phyloP scores from a whole-genome alignment of 257 asterid genomes.

The Nyctanthes arbortristis region DNA sequence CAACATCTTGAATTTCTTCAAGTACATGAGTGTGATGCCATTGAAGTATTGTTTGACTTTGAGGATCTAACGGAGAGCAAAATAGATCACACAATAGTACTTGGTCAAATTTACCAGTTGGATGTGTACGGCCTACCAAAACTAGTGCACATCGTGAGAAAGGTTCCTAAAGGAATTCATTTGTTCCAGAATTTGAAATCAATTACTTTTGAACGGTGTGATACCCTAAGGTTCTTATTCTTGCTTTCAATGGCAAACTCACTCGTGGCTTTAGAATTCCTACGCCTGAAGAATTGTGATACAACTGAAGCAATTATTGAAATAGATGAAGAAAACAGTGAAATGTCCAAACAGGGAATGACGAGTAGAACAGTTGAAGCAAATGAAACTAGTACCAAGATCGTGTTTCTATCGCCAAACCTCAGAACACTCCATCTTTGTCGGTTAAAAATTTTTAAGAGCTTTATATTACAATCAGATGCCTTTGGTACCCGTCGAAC shows the following conservation, averaged over 20 bases:
- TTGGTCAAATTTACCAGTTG: constrained; percentile 10
- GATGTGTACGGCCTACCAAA: background rate
- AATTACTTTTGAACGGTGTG: background rate
- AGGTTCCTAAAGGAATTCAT: constrained; percentile 2
- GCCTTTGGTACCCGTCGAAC: too few relatives aligned
- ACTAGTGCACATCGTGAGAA: constrained; percentile 2
- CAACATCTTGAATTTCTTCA: background rate
- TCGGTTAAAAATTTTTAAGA: too few relatives aligned
- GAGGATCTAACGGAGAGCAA: background rate
- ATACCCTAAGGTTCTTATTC: background rate
- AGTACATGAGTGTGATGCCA: background rate
- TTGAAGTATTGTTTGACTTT: constrained; percentile 15
- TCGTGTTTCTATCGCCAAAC: too few relatives aligned
- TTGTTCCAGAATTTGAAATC: background rate
- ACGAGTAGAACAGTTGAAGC: too few relatives aligned
- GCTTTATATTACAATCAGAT: too few relatives aligned
- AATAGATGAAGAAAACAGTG: background rate
- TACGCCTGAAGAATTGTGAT: background rate
- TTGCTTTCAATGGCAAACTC: background rate
- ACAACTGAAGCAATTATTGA: constrained; percentile 9
- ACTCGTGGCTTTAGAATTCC: background rate
- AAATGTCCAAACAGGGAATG: background rate
- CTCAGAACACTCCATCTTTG: too few relatives aligned
- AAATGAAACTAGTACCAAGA: too few relatives aligned
- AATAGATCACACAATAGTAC: too few relatives aligned